Evolutionary conservation across 2,329 filamentous ascomycete species (phyloP), one percentile per base, ranked within the genome.

Genomic region (Gremmenia infestans): DNA sequence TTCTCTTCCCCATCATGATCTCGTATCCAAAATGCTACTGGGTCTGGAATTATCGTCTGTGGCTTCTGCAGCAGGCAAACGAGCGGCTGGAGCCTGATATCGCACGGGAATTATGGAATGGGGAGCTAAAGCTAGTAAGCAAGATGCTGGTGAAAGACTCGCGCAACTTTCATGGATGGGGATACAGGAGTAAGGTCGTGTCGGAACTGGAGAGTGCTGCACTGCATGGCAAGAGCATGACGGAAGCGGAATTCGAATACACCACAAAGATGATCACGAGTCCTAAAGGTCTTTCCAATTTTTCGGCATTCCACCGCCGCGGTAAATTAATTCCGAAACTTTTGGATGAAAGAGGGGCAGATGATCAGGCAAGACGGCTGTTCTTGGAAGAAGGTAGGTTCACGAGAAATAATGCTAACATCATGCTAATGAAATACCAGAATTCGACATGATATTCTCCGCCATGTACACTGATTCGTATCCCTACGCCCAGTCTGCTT

Each of bases 21-120:
- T 84, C 91, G 63, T 93, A 85, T 63, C 94, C 94, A 6, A 99
- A 99, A 72, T 97, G 94, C 78, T 99, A 99, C 76, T 97, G 94
- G 93, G 93, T 99, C 67, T 99, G 94, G 94, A 96, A 96, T 65
- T 93, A 97, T 72, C 86, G 94, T 28, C 74, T 87, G 47, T 99
- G 94, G 92, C 76, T 93, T 3, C 77, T 99, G 14, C 77, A 86
- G 53, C 82, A 90, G 70, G 85, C 86, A 36, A 88, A 87, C 48
- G 70, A 78, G 12, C 77, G 85, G 17, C 76, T 96, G 9, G 80
- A 83, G 2, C 60, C 72, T 1, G 55, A 75, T 0, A 68, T 75
- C 15, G 83, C 90, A 2, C 79, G 81, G 22, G 73, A 78, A 40
- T 77, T 97, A 50, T 99, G 94, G 94, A 78, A 87, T 65, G 85